Conservation (phyloP, 1,284 basidiomycete genomes). For the Dichomitus squalens region DNA sequence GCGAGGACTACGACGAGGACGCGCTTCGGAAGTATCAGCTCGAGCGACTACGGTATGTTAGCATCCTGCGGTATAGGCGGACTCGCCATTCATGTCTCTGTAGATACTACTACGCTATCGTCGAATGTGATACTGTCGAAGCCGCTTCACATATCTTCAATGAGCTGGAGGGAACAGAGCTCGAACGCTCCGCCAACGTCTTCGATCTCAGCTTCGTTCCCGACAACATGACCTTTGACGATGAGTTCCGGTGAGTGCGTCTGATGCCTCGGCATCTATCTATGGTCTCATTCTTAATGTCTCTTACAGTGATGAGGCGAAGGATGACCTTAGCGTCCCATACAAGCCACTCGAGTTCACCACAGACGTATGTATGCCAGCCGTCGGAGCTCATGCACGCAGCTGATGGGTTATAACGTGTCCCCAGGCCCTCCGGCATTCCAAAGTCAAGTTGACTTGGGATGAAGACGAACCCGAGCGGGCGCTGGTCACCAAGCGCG, state of each 20-base stretch:
- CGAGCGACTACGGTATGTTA: slow-evolving; percentile 81
- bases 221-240: slow-evolving; percentile 89
- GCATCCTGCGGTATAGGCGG: slow-evolving; percentile 4
- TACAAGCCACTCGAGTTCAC: slow-evolving; percentile 91
- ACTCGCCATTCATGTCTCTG: slow-evolving; percentile 2
- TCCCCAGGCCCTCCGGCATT: slow-evolving; percentile 90
- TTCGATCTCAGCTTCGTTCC: slow-evolving; percentile 96
- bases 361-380: slow-evolving; percentile 73
- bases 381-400: background rate
- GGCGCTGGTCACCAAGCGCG: slow-evolving; percentile 76
- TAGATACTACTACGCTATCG: slow-evolving; percentile 97
- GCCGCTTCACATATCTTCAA: slow-evolving; percentile 83
- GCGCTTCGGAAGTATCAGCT: slow-evolving; percentile 92
- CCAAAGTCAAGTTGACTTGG: slow-evolving; percentile 98
- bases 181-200: slow-evolving; percentile 96
- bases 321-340: slow-evolving; percentile 59
- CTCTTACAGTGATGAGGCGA: slow-evolving; percentile 78
- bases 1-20: slow-evolving; percentile 84
- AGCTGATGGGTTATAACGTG: background rate
- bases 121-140: slow-evolving; percentile 83
- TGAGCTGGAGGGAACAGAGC: slow-evolving; percentile 93
- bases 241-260: slow-evolving; percentile 65
- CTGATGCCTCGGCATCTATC: background rate
- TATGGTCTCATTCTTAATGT: slow-evolving; percentile 8
- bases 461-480: slow-evolving; percentile 97